Evolutionary conservation across 768 basidiomycete species (phyloP).

Genomic region (Lactarius deliciosus): DNA sequence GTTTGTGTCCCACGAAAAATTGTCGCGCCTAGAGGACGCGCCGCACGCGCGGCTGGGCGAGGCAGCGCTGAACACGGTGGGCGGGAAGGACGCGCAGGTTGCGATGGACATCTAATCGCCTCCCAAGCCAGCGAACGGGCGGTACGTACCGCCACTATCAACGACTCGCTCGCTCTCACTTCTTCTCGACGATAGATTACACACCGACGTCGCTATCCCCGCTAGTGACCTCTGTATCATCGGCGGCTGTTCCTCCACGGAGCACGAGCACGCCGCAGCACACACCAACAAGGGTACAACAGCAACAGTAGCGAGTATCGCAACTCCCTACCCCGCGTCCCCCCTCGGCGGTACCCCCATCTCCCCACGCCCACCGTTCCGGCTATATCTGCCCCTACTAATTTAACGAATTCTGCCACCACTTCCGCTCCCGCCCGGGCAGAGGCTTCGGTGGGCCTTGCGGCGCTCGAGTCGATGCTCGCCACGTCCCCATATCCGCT

Average conservation of each 20-base stretch:
- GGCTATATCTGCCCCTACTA: too few relatives aligned
- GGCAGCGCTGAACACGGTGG: neutral
- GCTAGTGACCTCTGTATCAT: neutral
- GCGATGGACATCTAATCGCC: conserved; percentile 13
- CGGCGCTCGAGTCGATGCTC: conserved; percentile 1
- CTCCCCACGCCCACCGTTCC: neutral
- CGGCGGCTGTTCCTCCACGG: neutral
- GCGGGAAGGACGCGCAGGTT: neutral
- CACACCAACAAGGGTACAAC: too few relatives aligned
- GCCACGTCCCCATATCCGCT: neutral
- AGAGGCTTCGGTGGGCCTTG: neutral
- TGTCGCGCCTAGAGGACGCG: conserved; percentile 18
- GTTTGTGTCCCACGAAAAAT: conserved; percentile 12
- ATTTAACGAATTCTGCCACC: neutral
- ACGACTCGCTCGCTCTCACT: neutral
- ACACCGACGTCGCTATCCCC: neutral
- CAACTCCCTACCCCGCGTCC: neutral
- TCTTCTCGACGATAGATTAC: neutral
- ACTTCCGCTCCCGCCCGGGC: neutral
- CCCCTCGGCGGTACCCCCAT: neutral
- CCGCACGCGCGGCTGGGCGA: conserved; percentile 8
- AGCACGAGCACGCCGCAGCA: too few relatives aligned
- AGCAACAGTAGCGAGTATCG: too few relatives aligned
- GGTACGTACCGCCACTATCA: too few relatives aligned
- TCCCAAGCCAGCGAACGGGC: conserved; percentile 3